These are phyloP conservation scores for Eimeria tenella DNA, from an alignment of 169 alveolate genomes.

Conservation along the genomic window DNA sequence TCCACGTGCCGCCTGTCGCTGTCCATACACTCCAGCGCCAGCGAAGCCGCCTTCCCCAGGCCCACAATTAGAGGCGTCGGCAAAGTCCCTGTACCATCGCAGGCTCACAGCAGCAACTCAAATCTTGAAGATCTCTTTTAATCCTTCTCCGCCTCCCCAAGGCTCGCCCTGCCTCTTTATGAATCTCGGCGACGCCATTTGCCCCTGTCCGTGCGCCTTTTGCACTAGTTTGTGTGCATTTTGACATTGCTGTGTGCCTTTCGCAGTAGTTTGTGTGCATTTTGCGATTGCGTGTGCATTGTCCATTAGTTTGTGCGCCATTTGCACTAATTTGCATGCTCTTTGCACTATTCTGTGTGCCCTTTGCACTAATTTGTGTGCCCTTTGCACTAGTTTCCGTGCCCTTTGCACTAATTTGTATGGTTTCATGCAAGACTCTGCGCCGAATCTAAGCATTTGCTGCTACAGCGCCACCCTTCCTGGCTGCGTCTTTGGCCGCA, in stretches of 20 bases:
- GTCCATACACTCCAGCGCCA: conserved; percentile 95
- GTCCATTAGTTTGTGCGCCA: no score
- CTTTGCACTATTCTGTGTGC: no score
- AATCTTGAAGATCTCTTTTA: background rate
- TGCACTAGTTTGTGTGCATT: background rate
- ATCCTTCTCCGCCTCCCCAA: background rate
- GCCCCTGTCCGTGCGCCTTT: background rate
- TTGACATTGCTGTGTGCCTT: background rate
- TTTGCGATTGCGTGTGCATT: no score
- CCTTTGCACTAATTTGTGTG: no score
- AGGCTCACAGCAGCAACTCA: background rate
- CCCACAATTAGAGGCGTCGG: conserved; percentile 97
- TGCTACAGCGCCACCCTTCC: no score
- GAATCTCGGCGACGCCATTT: background rate
- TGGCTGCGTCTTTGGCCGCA: no score
- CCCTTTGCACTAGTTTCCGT: no score
- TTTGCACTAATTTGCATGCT: no score
- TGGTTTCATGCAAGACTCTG: no score
- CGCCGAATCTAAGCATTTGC: no score
- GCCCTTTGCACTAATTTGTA: no score
- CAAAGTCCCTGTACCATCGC: conserved; percentile 83
- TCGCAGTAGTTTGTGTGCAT: no score
- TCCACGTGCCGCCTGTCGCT: conserved; percentile 93
- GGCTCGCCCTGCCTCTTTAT: background rate
- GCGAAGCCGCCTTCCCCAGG: conserved; percentile 96